phyloP scores from a whole-genome alignment of 1,284 basidiomycete species.

The Calocybe gambosa region DNA sequence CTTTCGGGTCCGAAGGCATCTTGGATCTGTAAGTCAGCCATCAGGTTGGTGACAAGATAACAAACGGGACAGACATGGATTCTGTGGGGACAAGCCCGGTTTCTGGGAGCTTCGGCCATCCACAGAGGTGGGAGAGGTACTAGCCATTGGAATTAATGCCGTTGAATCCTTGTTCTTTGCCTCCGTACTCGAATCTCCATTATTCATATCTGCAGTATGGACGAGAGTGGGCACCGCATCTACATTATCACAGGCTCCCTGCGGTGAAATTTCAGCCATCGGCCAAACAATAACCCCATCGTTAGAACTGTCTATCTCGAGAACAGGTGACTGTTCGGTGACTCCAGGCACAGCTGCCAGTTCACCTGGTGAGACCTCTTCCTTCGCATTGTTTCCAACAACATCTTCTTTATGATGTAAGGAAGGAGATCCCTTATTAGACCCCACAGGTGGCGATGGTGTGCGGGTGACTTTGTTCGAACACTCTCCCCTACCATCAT shows the following conservation, averaged over 20 bases:
- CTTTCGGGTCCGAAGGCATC: slow-evolving; percentile 20
- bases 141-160: background rate
- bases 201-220: too few relatives aligned
- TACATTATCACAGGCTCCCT: too few relatives aligned
- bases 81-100: background rate
- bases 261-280: too few relatives aligned
- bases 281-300: background rate
- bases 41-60: background rate
- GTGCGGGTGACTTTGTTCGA: background rate
- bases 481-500: background rate
- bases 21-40: background rate
- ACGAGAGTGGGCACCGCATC: too few relatives aligned
- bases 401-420: background rate
- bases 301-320: background rate
- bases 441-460: too few relatives aligned
- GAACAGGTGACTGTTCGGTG: background rate
- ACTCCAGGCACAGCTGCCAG: too few relatives aligned
- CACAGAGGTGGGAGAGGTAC: background rate
- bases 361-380: background rate
- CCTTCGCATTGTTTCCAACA: background rate
- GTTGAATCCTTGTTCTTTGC: background rate
- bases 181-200: too few relatives aligned
- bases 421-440: too few relatives aligned
- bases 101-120: background rate
- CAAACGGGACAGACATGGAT: slow-evolving; percentile 4